Percentiles rank a stretch among this genome's conserved stretches.
Evolutionary conservation across 768 basidiomycete species (phyloP).

Genomic region (Dentipellis sp.): DNA sequence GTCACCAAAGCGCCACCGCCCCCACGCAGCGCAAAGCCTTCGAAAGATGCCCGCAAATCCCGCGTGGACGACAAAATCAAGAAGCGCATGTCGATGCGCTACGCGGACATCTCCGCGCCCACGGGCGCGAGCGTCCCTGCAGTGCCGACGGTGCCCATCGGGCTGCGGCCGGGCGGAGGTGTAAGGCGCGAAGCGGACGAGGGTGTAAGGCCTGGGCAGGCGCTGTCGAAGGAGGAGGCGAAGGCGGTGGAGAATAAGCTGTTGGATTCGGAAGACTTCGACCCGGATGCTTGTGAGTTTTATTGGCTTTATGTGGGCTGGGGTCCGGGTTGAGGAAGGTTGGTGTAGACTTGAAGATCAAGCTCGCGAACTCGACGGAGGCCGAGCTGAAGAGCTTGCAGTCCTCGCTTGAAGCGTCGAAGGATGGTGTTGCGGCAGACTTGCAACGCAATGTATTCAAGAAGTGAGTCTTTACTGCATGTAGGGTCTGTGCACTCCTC

Average conservation of each 20-base stretch:
- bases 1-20: background rate
- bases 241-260: slow-evolving; percentile 46
- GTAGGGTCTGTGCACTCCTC: background rate
- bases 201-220: slow-evolving; percentile 24
- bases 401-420: slow-evolving; percentile 61
- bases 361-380: slow-evolving; percentile 84
- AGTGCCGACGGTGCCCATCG: slow-evolving; percentile 47
- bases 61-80: slow-evolving; percentile 83
- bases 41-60: slow-evolving; percentile 29
- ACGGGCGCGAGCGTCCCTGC: slow-evolving; percentile 43
- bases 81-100: slow-evolving; percentile 93
- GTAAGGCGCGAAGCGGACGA: background rate
- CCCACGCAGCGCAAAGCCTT: slow-evolving; percentile 8
- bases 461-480: slow-evolving; percentile 42
- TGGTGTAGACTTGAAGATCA: slow-evolving; percentile 55
- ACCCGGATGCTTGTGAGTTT: slow-evolving; percentile 79
- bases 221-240: slow-evolving; percentile 48
- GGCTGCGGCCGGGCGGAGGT: slow-evolving; percentile 29
- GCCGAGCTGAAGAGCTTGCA: slow-evolving; percentile 69
- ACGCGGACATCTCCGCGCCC: slow-evolving; percentile 77
- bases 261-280: slow-evolving; percentile 73
- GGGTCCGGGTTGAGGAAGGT: background rate
- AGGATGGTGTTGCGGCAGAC: slow-evolving; percentile 67
- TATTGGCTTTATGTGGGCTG: background rate
- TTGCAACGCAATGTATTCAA: slow-evolving; percentile 92